Evolutionary conservation across 176 grass and related monocot species (phyloP), one percentile per base, ranked within the genome.

Genomic region (Oryza brachyantha): DNA sequence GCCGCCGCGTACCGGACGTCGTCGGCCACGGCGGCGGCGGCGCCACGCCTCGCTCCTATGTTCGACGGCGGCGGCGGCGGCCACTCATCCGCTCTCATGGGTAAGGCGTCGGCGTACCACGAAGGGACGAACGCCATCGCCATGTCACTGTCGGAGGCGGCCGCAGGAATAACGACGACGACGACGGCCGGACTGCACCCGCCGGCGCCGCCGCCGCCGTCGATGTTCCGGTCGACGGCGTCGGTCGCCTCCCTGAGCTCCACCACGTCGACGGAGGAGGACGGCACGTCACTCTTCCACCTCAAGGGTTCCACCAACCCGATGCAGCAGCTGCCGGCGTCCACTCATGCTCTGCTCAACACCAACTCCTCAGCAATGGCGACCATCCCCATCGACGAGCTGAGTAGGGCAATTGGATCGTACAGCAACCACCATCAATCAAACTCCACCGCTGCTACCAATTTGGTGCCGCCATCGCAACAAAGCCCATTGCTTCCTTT

Each of bases 251-350:
- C 94, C 2, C 63, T 88, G 73, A 79, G 84, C 72, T 97, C 94
- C 27, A 86, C 91, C 45, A 94, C 91, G 8, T 88, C 94, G 2
- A 97, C 91, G 5, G 91, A 97, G 70, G 94, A 97, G 77, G 94
- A 97, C 10, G 84, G 88, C 13, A 85, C 43, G 4, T 74, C 83
- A 1, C 70, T 89, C n/a, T 88, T 84, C 75, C 79, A 72, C 79
- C 17, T 85, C 31, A 92, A 88, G 63, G 84, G 75, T 11, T 21
- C 52, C 5, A 52, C 16, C n/a, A 92, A 66, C 79, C 70, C 61
- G 27, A 42, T 68, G 52, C 79, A 72, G 1, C 52, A 24, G 52
- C 24, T 66, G 27, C 61, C 29, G 41, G 58, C 85, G 72, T 77
- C 86, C 5, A 85, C 84, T 50, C 88, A 83, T 9, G 72, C 86